Percentiles rank a stretch among this genome's conserved stretches.
Conservation (phyloP, 495 filamentous ascomycete species). For the Articulospora tetracladia region DNA sequence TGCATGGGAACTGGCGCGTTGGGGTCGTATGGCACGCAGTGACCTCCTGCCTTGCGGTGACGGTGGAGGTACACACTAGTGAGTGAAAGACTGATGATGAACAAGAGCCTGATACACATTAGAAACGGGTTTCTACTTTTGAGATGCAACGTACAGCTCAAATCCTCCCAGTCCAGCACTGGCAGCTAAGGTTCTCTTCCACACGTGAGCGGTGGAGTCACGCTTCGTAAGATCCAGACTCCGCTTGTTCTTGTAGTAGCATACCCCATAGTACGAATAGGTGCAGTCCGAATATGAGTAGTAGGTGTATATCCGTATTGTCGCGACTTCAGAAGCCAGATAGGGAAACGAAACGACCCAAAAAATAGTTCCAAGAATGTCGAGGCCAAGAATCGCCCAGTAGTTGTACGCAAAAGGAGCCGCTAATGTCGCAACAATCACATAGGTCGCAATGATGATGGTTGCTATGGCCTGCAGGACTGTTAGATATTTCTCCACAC, state of each 20-base stretch:
- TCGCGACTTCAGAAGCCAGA: slow-evolving; percentile 33
- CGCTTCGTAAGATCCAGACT: neutral
- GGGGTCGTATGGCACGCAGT: slow-evolving; percentile 27
- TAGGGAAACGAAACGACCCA: slow-evolving; percentile 42
- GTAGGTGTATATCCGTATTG: slow-evolving; percentile 6
- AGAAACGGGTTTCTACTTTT: neutral
- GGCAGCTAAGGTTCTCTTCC: slow-evolving; percentile 24
- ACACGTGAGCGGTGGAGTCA: slow-evolving; percentile 3
- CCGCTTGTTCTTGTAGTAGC: slow-evolving; percentile 10
- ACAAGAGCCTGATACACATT: neutral
- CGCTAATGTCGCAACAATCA: slow-evolving; percentile 30
- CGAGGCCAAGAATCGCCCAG: slow-evolving; percentile 42
- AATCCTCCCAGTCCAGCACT: slow-evolving; percentile 36
- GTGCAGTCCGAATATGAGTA: slow-evolving; percentile 17
- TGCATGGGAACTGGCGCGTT: neutral
- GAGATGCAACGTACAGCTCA: slow-evolving; percentile 34
- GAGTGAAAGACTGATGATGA: slow-evolving; percentile 13
- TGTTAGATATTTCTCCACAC: too few relatives aligned
- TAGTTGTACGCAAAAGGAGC: slow-evolving; percentile 40
- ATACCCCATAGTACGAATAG: slow-evolving; percentile 21
- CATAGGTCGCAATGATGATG: slow-evolving; percentile 37
- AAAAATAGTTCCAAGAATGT: slow-evolving; percentile 40
- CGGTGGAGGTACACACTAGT: slow-evolving; percentile 37
- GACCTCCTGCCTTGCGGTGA: slow-evolving; percentile 40
- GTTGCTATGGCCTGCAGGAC: slow-evolving; percentile 37